Conservation (phyloP, 371 early-diverging fungal genomes). For the Mortierella sp. region DNA sequence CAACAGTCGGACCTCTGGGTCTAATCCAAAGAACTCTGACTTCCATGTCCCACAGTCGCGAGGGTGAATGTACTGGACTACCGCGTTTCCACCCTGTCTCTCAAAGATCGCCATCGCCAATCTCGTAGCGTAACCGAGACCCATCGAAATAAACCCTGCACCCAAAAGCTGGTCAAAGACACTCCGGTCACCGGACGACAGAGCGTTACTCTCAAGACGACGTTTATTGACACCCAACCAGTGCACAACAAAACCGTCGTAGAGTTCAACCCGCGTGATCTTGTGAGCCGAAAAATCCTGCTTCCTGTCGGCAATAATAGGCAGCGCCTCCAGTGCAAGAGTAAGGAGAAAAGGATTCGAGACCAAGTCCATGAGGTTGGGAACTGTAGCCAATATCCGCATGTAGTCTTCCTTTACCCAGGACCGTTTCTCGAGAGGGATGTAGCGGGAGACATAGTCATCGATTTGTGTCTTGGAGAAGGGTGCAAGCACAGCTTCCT, state of each 20-base stretch:
- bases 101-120: neutral
- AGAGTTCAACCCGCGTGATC: neutral
- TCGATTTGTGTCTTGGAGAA: constrained; percentile 15
- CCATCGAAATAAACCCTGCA: no score
- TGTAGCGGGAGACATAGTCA: constrained; percentile 1
- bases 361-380: constrained; percentile 14
- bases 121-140: neutral
- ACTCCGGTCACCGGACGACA: neutral
- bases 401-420: neutral
- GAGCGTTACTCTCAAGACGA: neutral
- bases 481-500: neutral
- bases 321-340: neutral
- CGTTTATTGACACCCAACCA: neutral
- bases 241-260: neutral
- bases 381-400: neutral
- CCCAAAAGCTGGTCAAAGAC: no score
- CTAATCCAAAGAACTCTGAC: neutral
- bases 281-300: neutral
- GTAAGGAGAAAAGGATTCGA: constrained; percentile 4
- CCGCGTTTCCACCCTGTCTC: neutral
- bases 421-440: neutral
- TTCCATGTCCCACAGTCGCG: neutral
- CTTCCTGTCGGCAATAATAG: neutral
- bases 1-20: neutral
- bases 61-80: neutral